Evolutionary conservation across 108 stramenopile genomes (phyloP).

Genomic region (Nannochloropsis salina): DNA sequence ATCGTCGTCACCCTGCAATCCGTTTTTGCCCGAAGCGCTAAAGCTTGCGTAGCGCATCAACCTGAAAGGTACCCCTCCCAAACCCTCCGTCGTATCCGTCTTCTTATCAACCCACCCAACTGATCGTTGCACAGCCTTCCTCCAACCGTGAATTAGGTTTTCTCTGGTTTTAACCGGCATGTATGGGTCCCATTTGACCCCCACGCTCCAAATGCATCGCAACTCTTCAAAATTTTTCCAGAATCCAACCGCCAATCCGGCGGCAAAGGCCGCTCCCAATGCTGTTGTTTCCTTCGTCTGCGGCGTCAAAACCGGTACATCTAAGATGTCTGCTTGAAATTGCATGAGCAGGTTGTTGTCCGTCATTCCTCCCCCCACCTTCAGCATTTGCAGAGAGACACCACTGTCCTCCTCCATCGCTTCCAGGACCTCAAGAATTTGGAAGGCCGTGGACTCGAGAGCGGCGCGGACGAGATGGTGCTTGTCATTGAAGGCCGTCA

Average conservation of each 20-base stretch:
- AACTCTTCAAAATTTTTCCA: conserved; percentile 79
- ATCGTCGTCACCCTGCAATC: neutral
- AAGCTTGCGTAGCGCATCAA: conserved; percentile 9
- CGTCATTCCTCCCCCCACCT: conserved; percentile 91
- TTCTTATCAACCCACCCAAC: conserved; percentile 67
- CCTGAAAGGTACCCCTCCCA: neutral
- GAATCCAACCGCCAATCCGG: conserved; percentile 88
- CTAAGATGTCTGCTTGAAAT: conserved; percentile 88
- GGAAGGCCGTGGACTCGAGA: conserved; percentile 87
- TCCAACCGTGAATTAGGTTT: conserved; percentile 70
- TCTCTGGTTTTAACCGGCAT: conserved; percentile 63
- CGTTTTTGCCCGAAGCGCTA: neutral
- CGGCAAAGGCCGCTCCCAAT: conserved; percentile 88
- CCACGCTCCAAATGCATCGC: conserved; percentile 63
- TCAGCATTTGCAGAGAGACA: conserved; percentile 64
- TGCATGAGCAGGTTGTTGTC: conserved; percentile 86
- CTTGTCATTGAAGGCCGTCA: conserved; percentile 79
- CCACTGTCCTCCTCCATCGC: conserved; percentile 63
- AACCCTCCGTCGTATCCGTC: neutral
- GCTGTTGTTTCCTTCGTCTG: conserved; percentile 83
- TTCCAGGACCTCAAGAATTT: conserved; percentile 68
- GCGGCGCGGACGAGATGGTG: conserved; percentile 86
- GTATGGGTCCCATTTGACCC: conserved; percentile 61
- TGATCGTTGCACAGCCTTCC: conserved; percentile 76
- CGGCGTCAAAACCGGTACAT: conserved; percentile 71